These are phyloP conservation scores for Aspergillus cristatus DNA, from an alignment of 495 filamentous ascomycete species.

Conservation along the genomic window DNA sequence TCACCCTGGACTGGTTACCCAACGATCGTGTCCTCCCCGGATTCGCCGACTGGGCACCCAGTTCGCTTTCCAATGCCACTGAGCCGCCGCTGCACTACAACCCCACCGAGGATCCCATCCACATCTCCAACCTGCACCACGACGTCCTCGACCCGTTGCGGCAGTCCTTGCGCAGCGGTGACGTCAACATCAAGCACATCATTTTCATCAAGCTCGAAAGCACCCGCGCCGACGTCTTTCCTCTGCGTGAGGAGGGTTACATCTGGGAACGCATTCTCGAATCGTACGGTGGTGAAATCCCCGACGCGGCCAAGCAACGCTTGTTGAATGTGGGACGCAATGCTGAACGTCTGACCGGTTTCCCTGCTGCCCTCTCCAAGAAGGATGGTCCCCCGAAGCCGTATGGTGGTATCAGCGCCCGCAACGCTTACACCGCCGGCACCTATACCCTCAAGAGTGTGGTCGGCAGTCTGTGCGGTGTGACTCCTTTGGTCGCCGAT, in stretches of 20 bases:
- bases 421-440: constrained; percentile 32
- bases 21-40: constrained; percentile 6
- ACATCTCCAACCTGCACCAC: constrained; percentile 36
- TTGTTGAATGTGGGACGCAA: constrained; percentile 34
- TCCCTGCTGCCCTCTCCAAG: constrained; percentile 27
- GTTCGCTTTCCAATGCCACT: constrained; percentile 3
- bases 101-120: constrained; percentile 30
- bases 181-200: constrained; percentile 41
- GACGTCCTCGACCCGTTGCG: constrained; percentile 26
- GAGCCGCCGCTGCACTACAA: constrained; percentile 24
- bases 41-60: constrained; percentile 14
- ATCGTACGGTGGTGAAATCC: constrained; percentile 20
- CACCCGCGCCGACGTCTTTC: constrained; percentile 41
- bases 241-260: constrained; percentile 32
- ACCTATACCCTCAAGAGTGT: constrained; percentile 42
- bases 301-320: constrained; percentile 17
- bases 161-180: constrained; percentile 19
- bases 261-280: constrained; percentile 32
- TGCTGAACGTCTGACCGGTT: constrained; percentile 34
- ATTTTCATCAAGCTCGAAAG: constrained; percentile 40
- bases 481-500: constrained; percentile 38
- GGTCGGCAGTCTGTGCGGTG: constrained; percentile 37
- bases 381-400: constrained; percentile 15
- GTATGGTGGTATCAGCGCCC: constrained; percentile 36
- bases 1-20: constrained; percentile 23